Base-by-base conservation (phyloP, 2,329 filamentous ascomycete species). In the Fusarium torreyae region DNA sequence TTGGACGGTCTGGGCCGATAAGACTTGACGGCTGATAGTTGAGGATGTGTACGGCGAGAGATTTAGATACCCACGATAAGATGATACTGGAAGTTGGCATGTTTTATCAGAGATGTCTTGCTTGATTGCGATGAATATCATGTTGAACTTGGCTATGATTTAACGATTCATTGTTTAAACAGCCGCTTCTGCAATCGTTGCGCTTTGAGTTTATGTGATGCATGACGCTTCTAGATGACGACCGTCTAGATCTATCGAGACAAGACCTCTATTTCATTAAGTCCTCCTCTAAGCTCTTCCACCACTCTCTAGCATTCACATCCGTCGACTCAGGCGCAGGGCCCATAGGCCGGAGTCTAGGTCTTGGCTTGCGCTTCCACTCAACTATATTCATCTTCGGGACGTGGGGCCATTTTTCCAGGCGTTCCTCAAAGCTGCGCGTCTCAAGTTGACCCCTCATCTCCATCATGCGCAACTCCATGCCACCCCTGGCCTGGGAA, bases 241-340 rank as follows among this genome's bases (percentile, higher is more conserved):
- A 50, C 33, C 22, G 43, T 58, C 50, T 55, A 63, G 44, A 52
- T 60, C 33, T 50, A 51, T 17, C 17, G 31, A 7, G 20, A n/a
- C 5, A 10, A 20, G 31, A 15, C 20, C 15, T 18, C 67, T 76
- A 80, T 42, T 67, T 62, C 58, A 76, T 70, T 63, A 80, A 18
- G 39, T 80, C 76, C n/a, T 70, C 57, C 50, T 74, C 75, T 31
- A 80, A 8, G 14, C 39, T 68, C 13, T 63, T 43, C 75, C 78
- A 79, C 77, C 78, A 80, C 22, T 33, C 46, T 9, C 51, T 62
- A 6, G 56, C 64, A 18, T 58, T 42, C 33, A 54, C 69, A 17
- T 62, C 61, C 18, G 54, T 65, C 1, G 68, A 66, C 28, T 57
- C 58, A 3, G 77, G 77, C 20, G 76, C 57, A 22, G 46, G 48